Conservation (phyloP, 2,329 filamentous ascomycete species). For the Ceratocystis papillata region DNA sequence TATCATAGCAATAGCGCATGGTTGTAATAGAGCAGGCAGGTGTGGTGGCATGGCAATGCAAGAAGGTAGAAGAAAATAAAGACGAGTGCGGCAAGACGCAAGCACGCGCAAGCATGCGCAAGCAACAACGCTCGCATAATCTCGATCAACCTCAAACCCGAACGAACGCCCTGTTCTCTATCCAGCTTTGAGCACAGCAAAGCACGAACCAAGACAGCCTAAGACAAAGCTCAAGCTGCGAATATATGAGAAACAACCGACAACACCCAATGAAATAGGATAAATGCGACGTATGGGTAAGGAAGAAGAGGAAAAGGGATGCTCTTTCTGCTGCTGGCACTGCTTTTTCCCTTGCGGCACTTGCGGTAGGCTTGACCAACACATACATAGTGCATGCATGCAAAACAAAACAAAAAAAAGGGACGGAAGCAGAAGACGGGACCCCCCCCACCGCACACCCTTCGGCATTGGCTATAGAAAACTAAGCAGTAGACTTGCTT, state of each 20-base stretch:
- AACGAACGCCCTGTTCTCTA: too few species aligned
- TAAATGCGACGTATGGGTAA: background rate
- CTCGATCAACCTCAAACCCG: background rate
- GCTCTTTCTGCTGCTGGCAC: background rate
- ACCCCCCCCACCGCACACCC: background rate
- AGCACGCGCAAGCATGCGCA: background rate
- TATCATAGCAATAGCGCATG: too few species aligned
- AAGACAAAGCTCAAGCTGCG: background rate
- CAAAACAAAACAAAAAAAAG: background rate
- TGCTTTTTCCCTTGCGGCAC: too few species aligned
- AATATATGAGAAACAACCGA: background rate
- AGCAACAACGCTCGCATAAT: background rate
- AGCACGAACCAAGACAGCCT: too few species aligned
- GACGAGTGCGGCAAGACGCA: background rate
- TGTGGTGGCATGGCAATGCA: background rate
- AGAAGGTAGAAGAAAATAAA: background rate
- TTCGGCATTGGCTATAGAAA: background rate
- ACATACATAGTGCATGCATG: slow-evolving; percentile 8
- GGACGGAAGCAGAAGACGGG: background rate
- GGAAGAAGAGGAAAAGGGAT: background rate
- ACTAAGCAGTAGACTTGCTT: background rate
- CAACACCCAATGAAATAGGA: background rate
- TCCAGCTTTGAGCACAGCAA: too few species aligned
- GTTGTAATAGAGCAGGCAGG: background rate
- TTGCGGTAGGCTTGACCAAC: background rate